Evolutionary conservation across 2,329 filamentous ascomycete species (phyloP).

Genomic region (Hyphodiscus sp.): DNA sequence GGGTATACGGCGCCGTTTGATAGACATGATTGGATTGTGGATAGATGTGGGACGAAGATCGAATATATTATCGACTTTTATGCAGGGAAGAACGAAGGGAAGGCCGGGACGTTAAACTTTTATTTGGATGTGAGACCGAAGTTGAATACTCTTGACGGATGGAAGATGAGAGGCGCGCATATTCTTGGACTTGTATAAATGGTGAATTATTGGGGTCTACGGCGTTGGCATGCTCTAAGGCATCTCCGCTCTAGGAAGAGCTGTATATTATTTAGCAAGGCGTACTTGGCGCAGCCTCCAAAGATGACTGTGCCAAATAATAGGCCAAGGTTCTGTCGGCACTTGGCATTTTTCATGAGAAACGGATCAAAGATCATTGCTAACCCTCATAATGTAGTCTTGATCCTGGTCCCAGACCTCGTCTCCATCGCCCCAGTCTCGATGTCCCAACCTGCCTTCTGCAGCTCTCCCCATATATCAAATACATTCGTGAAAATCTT

Average conservation of each 20-base stretch:
- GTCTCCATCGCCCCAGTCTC: conserved; percentile 61
- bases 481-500: background rate
- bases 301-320: background rate
- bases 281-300: background rate
- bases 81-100: conserved; percentile 50
- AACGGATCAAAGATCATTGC: background rate
- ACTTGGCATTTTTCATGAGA: background rate
- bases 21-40: conserved; percentile 94
- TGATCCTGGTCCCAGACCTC: conserved; percentile 39
- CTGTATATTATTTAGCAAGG: background rate
- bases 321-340: background rate
- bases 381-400: background rate
- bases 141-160: conserved; percentile 60
- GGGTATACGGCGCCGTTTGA: conserved; percentile 94
- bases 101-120: conserved; percentile 48
- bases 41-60: conserved; percentile 76
- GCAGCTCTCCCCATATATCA: conserved; percentile 31
- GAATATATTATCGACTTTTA: conserved; percentile 99
- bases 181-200: conserved; percentile 42
- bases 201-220: background rate
- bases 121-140: conserved; percentile 64
- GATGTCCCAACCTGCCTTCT: conserved; percentile 58
- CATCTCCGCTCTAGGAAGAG: conserved; percentile 11
- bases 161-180: conserved; percentile 56
- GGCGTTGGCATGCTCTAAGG: background rate